Evolutionary conservation across 805 yeast species (phyloP).

Genomic region (Pichia membranifaciens): DNA sequence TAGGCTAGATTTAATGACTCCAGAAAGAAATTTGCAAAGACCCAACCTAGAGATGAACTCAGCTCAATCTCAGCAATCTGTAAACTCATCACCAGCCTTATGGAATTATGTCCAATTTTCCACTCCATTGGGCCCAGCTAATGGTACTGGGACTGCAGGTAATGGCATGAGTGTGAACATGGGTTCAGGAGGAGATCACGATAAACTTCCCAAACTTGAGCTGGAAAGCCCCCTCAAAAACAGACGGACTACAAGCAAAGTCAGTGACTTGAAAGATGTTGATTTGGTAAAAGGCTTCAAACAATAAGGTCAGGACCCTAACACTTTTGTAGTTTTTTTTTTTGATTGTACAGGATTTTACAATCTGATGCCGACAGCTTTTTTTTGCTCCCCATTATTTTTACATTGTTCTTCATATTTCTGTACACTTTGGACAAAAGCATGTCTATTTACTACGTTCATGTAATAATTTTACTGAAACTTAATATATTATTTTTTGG

Average conservation of each 20-base stretch:
- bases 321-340: too few relatives aligned
- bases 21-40: constrained; percentile 45
- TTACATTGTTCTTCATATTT: neutral
- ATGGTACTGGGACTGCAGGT: constrained; percentile 1
- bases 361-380: too few relatives aligned
- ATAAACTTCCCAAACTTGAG: constrained; percentile 19
- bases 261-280: constrained; percentile 41
- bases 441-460: neutral
- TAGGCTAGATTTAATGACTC: constrained; percentile 60
- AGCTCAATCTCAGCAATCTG: constrained; percentile 37
- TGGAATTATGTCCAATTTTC: constrained; percentile 87
- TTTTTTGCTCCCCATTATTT: neutral
- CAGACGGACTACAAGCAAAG: constrained; percentile 19
- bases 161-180: neutral
- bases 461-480: too few relatives aligned
- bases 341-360: too few relatives aligned
- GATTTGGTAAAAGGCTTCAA: constrained; percentile 44
- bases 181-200: neutral
- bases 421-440: too few relatives aligned
- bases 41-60: constrained; percentile 26
- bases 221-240: constrained; percentile 27
- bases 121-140: constrained; percentile 29
- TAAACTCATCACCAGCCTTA: constrained; percentile 75
- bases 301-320: constrained; percentile 15
- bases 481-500: too few relatives aligned